Evolutionary conservation across 177 flowering plant species (phyloP).

Genomic region (Vitis hybrid): DNA sequence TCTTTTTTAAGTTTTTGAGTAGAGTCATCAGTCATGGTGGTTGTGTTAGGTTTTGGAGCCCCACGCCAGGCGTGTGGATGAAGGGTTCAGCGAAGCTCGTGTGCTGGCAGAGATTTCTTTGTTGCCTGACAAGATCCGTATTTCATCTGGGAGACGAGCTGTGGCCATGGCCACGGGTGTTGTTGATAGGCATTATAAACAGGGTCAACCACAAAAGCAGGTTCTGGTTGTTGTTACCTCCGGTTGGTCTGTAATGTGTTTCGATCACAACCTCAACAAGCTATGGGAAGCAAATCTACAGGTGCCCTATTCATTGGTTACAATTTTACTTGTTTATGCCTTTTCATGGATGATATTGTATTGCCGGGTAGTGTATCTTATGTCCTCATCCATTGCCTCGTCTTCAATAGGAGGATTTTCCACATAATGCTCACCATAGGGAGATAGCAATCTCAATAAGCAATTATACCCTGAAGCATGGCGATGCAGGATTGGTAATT

Average conservation of each 20-base stretch:
- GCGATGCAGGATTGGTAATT: constrained; percentile 83
- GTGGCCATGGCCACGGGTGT: constrained; percentile 96
- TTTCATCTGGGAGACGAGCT: constrained; percentile 87
- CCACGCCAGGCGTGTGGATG: constrained; percentile 71
- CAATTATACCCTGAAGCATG: constrained; percentile 91
- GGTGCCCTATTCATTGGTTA: constrained; percentile 34
- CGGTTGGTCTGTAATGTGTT: constrained; percentile 96
- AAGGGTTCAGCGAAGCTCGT: constrained; percentile 89
- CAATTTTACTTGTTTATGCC: neutral
- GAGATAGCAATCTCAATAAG: constrained; percentile 87
- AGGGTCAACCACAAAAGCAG: constrained; percentile 70
- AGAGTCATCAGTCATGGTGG: neutral
- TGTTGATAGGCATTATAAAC: constrained; percentile 58
- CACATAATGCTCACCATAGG: constrained; percentile 48
- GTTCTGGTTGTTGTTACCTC: constrained; percentile 95
- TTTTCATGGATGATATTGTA: neutral
- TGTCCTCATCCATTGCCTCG: constrained; percentile 1
- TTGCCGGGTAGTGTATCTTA: neutral
- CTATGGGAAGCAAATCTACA: constrained; percentile 89
- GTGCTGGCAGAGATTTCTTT: constrained; percentile 71
- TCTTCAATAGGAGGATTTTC: constrained; percentile 40
- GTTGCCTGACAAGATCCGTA: constrained; percentile 81
- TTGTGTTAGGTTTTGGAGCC: constrained; percentile 75
- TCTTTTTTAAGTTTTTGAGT: neutral
- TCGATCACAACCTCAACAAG: constrained; percentile 92